These are phyloP conservation scores for Coemansia sp. DNA, from an alignment of 192 early-diverging fungal species.

Conservation along the genomic window DNA sequence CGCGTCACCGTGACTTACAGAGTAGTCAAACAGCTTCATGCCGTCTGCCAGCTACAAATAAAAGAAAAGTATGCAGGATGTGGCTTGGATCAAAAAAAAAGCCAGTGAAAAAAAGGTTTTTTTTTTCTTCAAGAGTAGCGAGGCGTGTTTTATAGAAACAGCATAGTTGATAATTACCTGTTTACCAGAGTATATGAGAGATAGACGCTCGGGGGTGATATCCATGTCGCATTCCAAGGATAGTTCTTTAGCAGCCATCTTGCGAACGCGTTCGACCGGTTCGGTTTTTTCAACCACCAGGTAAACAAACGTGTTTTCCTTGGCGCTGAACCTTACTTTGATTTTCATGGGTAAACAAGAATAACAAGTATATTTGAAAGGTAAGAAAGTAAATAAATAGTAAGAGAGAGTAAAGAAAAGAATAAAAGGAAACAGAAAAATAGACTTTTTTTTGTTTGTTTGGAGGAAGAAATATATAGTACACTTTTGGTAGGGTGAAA, in stretches of 20 bases:
- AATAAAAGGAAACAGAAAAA: not conserved
- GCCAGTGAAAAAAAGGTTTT: too few relatives aligned
- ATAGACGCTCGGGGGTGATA: slow-evolving; percentile 12
- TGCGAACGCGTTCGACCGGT: slow-evolving; percentile 19
- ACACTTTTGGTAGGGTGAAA: not conserved
- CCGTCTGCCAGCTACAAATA: slow-evolving; percentile 40
- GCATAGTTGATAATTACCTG: slow-evolving; percentile 19
- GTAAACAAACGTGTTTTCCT: slow-evolving; percentile 3
- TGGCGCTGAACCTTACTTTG: slow-evolving; percentile 20
- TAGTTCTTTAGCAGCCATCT: slow-evolving; percentile 9
- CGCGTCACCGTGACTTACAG: slow-evolving; percentile 32
- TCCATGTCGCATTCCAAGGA: not conserved
- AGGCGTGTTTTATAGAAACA: too few relatives aligned
- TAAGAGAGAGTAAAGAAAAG: slow-evolving; percentile 6
- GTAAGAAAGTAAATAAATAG: not conserved
- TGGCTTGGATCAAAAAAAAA: not conserved
- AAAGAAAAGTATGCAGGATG: not conserved
- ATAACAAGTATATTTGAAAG: not conserved
- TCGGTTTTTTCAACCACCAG: slow-evolving; percentile 21
- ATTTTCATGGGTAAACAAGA: slow-evolving; percentile 12
- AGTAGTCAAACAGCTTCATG: slow-evolving; percentile 47
- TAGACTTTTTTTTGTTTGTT: not conserved
- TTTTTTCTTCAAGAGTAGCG: not conserved
- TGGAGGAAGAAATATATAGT: not conserved
- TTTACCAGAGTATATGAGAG: slow-evolving; percentile 46